Conservation (phyloP, 805 yeast genomes). For the Yamadazyma scolyti region DNA sequence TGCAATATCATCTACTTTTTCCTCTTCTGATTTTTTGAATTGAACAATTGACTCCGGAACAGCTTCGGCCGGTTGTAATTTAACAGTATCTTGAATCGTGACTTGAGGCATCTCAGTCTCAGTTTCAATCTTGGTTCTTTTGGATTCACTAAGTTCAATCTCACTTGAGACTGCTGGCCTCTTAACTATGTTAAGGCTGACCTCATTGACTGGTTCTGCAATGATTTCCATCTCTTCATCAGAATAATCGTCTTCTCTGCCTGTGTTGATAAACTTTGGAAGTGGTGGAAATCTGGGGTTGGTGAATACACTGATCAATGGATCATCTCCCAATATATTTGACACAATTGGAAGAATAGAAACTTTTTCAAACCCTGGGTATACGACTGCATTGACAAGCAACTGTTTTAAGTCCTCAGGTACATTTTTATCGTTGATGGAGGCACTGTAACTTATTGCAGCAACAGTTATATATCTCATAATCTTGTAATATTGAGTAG, state of each 20-base stretch:
- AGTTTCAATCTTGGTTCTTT: slow-evolving; percentile 8
- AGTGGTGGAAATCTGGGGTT: slow-evolving; percentile 74
- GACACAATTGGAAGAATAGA: slow-evolving; percentile 72
- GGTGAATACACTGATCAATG: slow-evolving; percentile 53
- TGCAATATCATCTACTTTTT: neutral
- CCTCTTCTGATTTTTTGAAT: slow-evolving; percentile 5
- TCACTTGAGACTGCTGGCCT: neutral
- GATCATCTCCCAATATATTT: slow-evolving; percentile 47
- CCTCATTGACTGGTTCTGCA: slow-evolving; percentile 26
- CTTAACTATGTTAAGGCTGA: slow-evolving; percentile 29
- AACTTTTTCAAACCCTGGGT: slow-evolving; percentile 62
- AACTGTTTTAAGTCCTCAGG: slow-evolving; percentile 30
- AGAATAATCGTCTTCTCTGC: slow-evolving; percentile 39
- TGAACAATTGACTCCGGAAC: slow-evolving; percentile 3
- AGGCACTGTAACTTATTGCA: slow-evolving; percentile 17
- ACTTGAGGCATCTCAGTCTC: neutral
- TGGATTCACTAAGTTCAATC: slow-evolving; percentile 28
- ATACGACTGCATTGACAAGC: slow-evolving; percentile 55
- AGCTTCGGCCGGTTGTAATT: neutral
- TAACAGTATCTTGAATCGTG: slow-evolving; percentile 1
- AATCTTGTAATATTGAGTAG: slow-evolving; percentile 61
- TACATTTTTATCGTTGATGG: slow-evolving; percentile 15
- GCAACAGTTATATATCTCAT: slow-evolving; percentile 33
- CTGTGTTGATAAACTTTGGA: slow-evolving; percentile 20
- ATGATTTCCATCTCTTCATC: slow-evolving; percentile 25